Evolutionary conservation across 345 rosid genomes (phyloP), one percentile per base, ranked within the genome.

Genomic region (Laguncularia racemosa): DNA sequence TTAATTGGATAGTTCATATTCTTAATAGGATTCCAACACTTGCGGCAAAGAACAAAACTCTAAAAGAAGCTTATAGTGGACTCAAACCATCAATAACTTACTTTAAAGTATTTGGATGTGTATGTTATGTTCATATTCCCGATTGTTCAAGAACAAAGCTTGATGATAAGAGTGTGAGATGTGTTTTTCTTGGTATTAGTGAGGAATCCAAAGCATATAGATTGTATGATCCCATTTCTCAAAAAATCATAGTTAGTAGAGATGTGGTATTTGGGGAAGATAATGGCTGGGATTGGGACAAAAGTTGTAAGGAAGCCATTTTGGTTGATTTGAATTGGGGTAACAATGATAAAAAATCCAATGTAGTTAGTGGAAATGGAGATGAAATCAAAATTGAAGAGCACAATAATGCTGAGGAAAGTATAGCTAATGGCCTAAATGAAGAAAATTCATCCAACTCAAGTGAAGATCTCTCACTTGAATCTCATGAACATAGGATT

Each of bases 201-300:
- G 48, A 48, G n/a, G 13, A 44, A 21, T 28, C 46, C 14, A 54
- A 54, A 48, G 52, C 46, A 0, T 56, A 56, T 38, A 47, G 19
- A 17, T 14, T 64, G 2, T 64, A 56, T 49, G 38, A 55, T 56
- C 49, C 44, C 0, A 48, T 17, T 28, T 13, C n/a, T 9, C 2
- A 44, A 9, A 47, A 49, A 43, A 40, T 55, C 16, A 40, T 64
- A 2, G 17, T 58, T 0, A 20, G 13, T 21, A 0, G 15, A n/a
- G 64, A 65, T 51, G 38, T 51, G 50, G 50, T 50, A 28, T 66
- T 59, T 45, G 50, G 58, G 0, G 63, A 66, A 52, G 23, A 23
- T 12, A 0, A 5, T 13, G 46, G 12, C 2, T 64, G 49, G 26
- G 48, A 44, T 16, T 50, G 50, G 56, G 45, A 16, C 20, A 56